These are phyloP conservation scores for Datisca glomerata DNA, from an alignment of 306 rosid species.

Conservation along the genomic window DNA sequence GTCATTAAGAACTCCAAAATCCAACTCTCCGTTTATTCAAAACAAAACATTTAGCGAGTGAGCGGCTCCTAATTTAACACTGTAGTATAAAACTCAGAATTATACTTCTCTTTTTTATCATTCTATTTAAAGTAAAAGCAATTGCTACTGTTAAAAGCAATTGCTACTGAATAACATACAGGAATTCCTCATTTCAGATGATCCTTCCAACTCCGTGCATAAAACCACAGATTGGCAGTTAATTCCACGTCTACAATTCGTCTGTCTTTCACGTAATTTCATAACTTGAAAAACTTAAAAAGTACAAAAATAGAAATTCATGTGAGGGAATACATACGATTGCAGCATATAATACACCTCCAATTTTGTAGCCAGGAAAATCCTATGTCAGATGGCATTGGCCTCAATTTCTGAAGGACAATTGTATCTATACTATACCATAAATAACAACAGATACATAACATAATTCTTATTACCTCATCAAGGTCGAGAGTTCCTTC, in stretches of 20 bases:
- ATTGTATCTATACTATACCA: not conserved
- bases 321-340: not conserved
- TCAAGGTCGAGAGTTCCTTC: slow-evolving; percentile 82
- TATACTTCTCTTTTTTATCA: no score
- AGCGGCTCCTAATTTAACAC: no score
- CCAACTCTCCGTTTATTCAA: not conserved
- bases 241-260: no score
- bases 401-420: not conserved
- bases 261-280: no score
- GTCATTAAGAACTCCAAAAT: not conserved
- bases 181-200: no score
- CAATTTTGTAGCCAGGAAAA: not conserved
- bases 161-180: no score
- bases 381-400: not conserved
- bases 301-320: not conserved
- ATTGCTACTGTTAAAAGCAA: no score
- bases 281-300: no score
- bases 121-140: no score
- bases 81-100: no score
- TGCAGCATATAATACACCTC: not conserved
- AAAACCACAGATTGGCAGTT: no score
- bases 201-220: no score
- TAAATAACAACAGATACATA: not conserved
- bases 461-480: slow-evolving; percentile 42
- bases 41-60: not conserved